Evolutionary conservation across 2,329 filamentous ascomycete species (phyloP).

Genomic region (Stagonosporopsis vannaccii): DNA sequence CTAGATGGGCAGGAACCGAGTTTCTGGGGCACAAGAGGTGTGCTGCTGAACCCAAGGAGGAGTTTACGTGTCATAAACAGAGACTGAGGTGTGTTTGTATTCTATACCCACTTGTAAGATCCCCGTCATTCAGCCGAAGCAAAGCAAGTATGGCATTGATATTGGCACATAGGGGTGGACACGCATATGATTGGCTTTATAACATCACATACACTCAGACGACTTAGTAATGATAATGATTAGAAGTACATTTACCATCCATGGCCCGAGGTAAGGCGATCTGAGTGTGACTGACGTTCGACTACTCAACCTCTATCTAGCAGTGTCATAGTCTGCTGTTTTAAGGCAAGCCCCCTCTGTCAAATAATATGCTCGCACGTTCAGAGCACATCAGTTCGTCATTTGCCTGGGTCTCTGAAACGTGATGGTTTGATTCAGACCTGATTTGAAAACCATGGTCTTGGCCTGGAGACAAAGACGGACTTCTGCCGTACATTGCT

Average conservation of each 20-base stretch:
- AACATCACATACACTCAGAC: background rate
- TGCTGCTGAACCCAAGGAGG: slow-evolving; percentile 71
- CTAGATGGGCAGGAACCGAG: slow-evolving; percentile 70
- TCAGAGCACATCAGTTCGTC: too few species aligned
- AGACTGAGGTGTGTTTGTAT: slow-evolving; percentile 47
- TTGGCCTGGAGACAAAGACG: too few species aligned
- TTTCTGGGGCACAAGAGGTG: slow-evolving; percentile 67
- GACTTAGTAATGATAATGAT: slow-evolving; percentile 10
- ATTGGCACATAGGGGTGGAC: background rate
- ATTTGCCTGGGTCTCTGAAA: background rate
- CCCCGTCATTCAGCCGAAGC: background rate
- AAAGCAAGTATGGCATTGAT: background rate
- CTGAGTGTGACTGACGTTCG: background rate
- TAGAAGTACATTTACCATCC: background rate
- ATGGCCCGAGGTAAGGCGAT: background rate
- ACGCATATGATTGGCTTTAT: background rate
- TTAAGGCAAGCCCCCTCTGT: background rate
- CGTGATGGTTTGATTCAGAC: too few species aligned
- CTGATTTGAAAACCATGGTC: too few species aligned
- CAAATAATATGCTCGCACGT: background rate
- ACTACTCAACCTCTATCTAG: background rate
- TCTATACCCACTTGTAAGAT: slow-evolving; percentile 6
- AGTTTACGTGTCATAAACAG: slow-evolving; percentile 74
- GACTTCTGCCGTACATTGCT: too few species aligned
- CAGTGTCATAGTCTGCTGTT: background rate